Base-by-base conservation (phyloP, 306 rosid genomes). In the Casuarina equisetifolia region DNA sequence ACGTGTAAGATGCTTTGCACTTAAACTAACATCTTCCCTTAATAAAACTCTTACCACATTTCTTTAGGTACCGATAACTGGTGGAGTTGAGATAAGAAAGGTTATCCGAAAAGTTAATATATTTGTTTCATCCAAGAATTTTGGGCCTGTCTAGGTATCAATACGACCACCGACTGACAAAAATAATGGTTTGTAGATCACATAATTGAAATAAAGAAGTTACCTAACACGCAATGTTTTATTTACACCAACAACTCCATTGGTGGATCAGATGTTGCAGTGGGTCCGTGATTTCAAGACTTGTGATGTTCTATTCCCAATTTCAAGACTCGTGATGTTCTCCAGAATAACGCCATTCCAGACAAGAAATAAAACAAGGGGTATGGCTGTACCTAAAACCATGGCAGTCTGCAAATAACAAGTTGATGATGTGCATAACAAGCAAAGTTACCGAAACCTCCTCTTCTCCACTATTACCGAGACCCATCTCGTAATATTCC, bases 291-390 rank as follows among this genome's bases (percentile, higher is more conserved):
- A 87, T 67, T n/a, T n/a, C n/a, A n/a, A n/a, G n/a, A n/a, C n/a
- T n/a, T n/a, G n/a, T n/a, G n/a, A n/a, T 64, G 64, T 58, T 73
- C 78, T 19, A 89, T 57, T 10, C 90, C 86, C 81, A 80, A 25
- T 76, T 32, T 82, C 88, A 75, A 59, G 81, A 84, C 61, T 83
- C 39, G 88, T 72, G 63, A 87, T 70, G 79, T 89, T 85, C 78
- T 96, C 97, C 3, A 90, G 82, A 72, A 92, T 89, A 80, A 92
- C 96, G 64, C 84, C 97, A 86, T 90, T 79, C 97, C 97, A 92
- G 40, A 90, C 80, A 38, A 90, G 91, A 82, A 92, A 92, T 70
- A 92, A 77, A 75, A 76, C 75, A 72, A 90, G 92, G 51, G 96
- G 93, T 73, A 92, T 89, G 16, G 84, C 89, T 49, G 96, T 90